A percentile compares a stretch with the other conserved stretches of the same genome.
These are phyloP conservation scores for Hemisphaericaspora xylofermentans DNA, from an alignment of 1,139 yeast species.

Conservation along the genomic window DNA sequence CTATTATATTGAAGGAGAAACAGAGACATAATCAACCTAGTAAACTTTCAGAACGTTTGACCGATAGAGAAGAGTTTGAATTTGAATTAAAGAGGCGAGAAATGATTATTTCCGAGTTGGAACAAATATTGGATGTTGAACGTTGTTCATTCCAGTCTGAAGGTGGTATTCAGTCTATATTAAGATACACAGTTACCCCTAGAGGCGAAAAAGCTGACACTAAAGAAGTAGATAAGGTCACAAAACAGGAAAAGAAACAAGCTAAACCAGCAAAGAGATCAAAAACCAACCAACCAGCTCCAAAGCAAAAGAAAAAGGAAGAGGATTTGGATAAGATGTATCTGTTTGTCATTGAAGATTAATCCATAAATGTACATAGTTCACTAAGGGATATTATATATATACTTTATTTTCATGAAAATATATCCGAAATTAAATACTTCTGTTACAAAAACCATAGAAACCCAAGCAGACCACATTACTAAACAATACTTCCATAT, in stretches of 20 bases:
- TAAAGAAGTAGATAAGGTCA: constrained; percentile 10
- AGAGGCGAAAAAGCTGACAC: constrained; percentile 4
- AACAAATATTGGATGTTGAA: constrained; percentile 30
- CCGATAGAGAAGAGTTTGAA: constrained; percentile 18
- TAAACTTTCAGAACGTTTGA: not conserved
- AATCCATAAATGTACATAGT: not conserved
- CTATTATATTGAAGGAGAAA: not conserved
- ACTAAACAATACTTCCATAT: constrained; percentile 26
- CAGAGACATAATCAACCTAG: not conserved
- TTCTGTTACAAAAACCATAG: not conserved
- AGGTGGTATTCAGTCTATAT: no score
- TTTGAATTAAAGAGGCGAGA: constrained; percentile 34
- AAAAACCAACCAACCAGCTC: not conserved
- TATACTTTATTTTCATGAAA: constrained; percentile 3
- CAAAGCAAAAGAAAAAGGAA: constrained; percentile 8
- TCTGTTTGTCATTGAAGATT: constrained; percentile 41
- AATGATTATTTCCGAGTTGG: constrained; percentile 21
- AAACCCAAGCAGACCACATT: not conserved
- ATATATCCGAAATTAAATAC: constrained; percentile 3
- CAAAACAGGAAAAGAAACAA: constrained; percentile 17
- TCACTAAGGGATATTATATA: not conserved
- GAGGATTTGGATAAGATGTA: constrained; percentile 44
- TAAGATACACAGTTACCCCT: constrained; percentile 22
- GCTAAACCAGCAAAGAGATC: constrained; percentile 16
- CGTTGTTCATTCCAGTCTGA: constrained; percentile 30